Percentiles rank a stretch among this genome's conserved stretches.
Conservation (phyloP, 1,284 basidiomycete species). For the Papiliotrema flavescens region DNA sequence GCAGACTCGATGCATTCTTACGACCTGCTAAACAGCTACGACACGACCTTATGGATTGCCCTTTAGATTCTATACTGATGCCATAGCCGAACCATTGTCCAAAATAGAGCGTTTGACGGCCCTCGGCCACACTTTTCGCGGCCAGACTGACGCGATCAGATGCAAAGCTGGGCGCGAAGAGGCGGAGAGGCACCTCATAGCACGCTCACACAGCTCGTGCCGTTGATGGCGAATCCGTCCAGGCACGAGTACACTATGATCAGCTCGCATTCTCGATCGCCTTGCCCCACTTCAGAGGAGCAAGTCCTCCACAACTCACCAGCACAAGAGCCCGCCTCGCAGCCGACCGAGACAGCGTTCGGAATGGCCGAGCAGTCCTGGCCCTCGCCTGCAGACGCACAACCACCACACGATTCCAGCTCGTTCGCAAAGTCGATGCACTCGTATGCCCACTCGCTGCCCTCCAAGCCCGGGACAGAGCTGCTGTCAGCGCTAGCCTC, state of each 20-base stretch:
- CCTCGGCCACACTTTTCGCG: too few relatives aligned
- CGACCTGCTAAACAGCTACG: too few relatives aligned
- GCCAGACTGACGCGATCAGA: too few relatives aligned
- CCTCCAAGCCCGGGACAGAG: slow-evolving; percentile 19
- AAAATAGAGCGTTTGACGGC: too few relatives aligned
- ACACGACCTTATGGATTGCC: too few relatives aligned
- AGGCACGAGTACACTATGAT: slow-evolving; percentile 60
- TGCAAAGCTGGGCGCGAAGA: too few relatives aligned
- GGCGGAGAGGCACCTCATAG: too few relatives aligned
- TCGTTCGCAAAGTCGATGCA: slow-evolving; percentile 48
- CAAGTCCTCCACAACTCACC: slow-evolving; percentile 49
- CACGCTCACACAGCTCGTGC: slow-evolving; percentile 54
- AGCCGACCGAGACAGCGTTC: slow-evolving; percentile 65
- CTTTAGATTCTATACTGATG: too few relatives aligned
- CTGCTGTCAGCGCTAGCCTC: slow-evolving; percentile 11
- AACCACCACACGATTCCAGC: slow-evolving; percentile 64
- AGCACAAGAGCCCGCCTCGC: slow-evolving; percentile 58
- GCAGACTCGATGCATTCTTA: too few relatives aligned
- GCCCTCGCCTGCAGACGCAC: slow-evolving; percentile 60
- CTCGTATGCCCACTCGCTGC: slow-evolving; percentile 43
- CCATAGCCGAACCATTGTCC: too few relatives aligned
- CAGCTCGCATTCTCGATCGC: neutral
- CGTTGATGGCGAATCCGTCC: slow-evolving; percentile 57
- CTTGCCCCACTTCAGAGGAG: slow-evolving; percentile 1
- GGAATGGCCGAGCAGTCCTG: slow-evolving; percentile 66